phyloP scores from a whole-genome alignment of 2,329 filamentous ascomycete species.

The Neophaeococcomyces mojaviensis region DNA sequence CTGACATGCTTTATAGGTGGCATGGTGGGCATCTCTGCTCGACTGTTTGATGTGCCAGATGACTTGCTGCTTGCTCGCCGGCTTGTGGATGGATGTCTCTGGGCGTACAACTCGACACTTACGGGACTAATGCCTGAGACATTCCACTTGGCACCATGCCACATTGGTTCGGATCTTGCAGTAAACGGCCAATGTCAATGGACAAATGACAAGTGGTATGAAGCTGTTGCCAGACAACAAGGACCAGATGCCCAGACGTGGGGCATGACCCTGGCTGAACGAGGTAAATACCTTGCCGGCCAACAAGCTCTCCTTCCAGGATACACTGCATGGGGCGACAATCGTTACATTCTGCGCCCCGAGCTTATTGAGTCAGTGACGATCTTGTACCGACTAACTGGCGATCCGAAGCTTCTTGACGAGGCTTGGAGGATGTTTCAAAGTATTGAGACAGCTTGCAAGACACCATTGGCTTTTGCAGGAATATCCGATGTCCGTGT shows the following conservation, averaged over 20 bases:
- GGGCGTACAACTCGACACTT: constrained; percentile 51
- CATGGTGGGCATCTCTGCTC: constrained; percentile 60
- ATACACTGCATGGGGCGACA: constrained; percentile 49
- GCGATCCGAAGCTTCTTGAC: constrained; percentile 41
- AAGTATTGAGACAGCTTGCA: constrained; percentile 37
- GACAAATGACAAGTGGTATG: constrained; percentile 29
- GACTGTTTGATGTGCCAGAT: constrained; percentile 48
- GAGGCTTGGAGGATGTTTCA: constrained; percentile 45
- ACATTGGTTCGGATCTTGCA: constrained; percentile 28
- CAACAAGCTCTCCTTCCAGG: constrained; percentile 44
- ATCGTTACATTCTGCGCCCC: constrained; percentile 57
- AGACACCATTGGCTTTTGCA: constrained; percentile 38
- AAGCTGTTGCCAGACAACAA: constrained; percentile 24
- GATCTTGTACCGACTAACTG: constrained; percentile 53
- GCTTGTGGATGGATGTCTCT: constrained; percentile 57
- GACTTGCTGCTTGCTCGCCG: constrained; percentile 51
- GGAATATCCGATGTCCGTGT: constrained; percentile 34
- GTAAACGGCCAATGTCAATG: constrained; percentile 31
- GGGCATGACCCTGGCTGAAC: constrained; percentile 16
- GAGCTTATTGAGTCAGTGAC: constrained; percentile 58
- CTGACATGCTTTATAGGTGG: constrained; percentile 65
- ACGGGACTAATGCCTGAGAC: constrained; percentile 57
- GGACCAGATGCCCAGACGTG: constrained; percentile 1
- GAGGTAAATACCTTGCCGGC: constrained; percentile 30
- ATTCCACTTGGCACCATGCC: constrained; percentile 43